Evolutionary conservation across 257 asterid species (phyloP).

Genomic region (Solanum acaule): DNA sequence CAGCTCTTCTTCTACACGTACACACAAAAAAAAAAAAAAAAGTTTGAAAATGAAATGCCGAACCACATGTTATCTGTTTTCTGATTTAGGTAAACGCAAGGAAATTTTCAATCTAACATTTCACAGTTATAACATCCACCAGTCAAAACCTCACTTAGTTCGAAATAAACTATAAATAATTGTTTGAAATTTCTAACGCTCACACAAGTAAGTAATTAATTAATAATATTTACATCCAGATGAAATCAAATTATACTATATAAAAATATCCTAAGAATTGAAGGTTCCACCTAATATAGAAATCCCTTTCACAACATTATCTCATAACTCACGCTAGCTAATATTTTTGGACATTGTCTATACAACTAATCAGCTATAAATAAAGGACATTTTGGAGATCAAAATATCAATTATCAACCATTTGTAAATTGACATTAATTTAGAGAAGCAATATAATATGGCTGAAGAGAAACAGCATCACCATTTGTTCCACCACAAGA

Average conservation of each 20-base stretch:
- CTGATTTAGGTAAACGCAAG: neutral
- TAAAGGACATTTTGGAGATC: neutral
- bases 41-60: neutral
- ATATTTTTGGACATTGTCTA: neutral
- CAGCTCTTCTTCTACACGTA: neutral
- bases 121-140: neutral
- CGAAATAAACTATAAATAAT: neutral
- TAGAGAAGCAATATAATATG: neutral
- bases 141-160: neutral
- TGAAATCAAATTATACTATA: neutral
- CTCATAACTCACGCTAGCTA: neutral
- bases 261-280: neutral
- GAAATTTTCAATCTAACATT: neutral
- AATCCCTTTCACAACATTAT: neutral
- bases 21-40: neutral
- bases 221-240: neutral
- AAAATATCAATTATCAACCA: neutral
- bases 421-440: neutral
- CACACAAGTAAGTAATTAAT: neutral
- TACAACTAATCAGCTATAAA: neutral
- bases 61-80: neutral
- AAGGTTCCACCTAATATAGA: neutral
- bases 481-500: constrained; percentile 26
- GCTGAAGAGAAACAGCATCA: constrained; percentile 34
- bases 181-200: neutral